phyloP scores from a whole-genome alignment of 2,329 filamentous ascomycete species.

The Monosporascus sp. region DNA sequence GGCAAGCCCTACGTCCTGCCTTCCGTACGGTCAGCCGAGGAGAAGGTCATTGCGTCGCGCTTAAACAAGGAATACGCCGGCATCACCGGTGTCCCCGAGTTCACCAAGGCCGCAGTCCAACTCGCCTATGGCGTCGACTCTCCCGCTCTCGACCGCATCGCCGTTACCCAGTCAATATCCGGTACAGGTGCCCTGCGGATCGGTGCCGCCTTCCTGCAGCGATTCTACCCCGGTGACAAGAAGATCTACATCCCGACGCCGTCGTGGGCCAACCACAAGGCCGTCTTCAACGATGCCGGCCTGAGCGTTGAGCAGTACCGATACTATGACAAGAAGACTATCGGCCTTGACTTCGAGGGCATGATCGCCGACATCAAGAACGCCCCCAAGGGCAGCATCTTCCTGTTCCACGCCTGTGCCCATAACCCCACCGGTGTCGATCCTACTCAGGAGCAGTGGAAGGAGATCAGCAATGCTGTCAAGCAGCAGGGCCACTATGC shows the following conservation, averaged over 20 bases:
- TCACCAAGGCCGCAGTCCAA: constrained; percentile 85
- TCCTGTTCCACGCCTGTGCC: constrained; percentile 93
- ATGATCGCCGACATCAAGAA: constrained; percentile 85
- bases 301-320: constrained; percentile 91
- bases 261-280: constrained; percentile 97
- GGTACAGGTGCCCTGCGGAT: constrained; percentile 95
- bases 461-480: constrained; percentile 78
- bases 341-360: constrained; percentile 94
- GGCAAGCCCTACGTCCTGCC: constrained; percentile 98
- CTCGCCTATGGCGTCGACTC: constrained; percentile 86
- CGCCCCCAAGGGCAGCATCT: constrained; percentile 78
- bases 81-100: constrained; percentile 92
- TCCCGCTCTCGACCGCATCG: constrained; percentile 69
- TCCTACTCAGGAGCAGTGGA: constrained; percentile 88
- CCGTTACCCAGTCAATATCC: constrained; percentile 96
- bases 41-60: constrained; percentile 70
- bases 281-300: constrained; percentile 90
- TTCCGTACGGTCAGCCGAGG: constrained; percentile 83
- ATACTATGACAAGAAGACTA: constrained; percentile 99
- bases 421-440: constrained; percentile 98
- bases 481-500: constrained; percentile 84
- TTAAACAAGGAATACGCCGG: constrained; percentile 97
- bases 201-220: constrained; percentile 85
- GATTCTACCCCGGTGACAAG: constrained; percentile 88
- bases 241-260: constrained; percentile 94